Conservation (phyloP, 2,329 filamentous ascomycete genomes). For the Penicillium crustosum region DNA sequence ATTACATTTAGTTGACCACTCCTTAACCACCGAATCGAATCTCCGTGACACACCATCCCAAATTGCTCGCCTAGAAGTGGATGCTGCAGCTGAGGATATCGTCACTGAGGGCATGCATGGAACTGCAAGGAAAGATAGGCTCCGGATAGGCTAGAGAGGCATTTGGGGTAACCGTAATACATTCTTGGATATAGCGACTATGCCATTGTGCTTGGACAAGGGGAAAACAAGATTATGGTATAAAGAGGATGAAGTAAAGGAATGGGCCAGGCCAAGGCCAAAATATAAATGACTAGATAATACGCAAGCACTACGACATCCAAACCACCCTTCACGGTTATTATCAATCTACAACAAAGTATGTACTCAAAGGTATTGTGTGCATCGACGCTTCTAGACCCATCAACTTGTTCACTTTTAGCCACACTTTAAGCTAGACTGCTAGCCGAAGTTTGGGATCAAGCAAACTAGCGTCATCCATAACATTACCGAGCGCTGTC, state of each 20-base stretch:
- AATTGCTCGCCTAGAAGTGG: background rate
- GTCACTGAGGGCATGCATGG: slow-evolving; percentile 24
- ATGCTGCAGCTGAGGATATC: background rate
- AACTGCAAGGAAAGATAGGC: slow-evolving; percentile 26
- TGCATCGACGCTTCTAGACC: background rate
- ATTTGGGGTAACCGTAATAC: slow-evolving; percentile 22
- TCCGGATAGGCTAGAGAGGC: slow-evolving; percentile 28
- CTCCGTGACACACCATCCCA: background rate
- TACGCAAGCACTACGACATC: slow-evolving; percentile 16
- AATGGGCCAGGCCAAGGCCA: background rate
- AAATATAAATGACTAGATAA: background rate
- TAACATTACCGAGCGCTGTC: slow-evolving; percentile 7
- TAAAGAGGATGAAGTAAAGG: background rate
- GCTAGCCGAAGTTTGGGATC: slow-evolving; percentile 17
- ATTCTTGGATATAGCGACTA: slow-evolving; percentile 21
- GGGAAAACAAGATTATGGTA: background rate
- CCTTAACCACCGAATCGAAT: background rate
- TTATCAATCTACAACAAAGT: slow-evolving; percentile 3
- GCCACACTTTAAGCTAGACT: slow-evolving; percentile 24
- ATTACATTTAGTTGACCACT: background rate
- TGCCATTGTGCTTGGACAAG: slow-evolving; percentile 25
- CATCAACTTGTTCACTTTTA: slow-evolving; percentile 20
- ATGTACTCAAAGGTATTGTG: background rate
- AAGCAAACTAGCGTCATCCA: slow-evolving; percentile 1
- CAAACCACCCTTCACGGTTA: slow-evolving; percentile 19